These are phyloP conservation scores for Salix exigua DNA, from an alignment of 345 rosid species.

Conservation along the genomic window DNA sequence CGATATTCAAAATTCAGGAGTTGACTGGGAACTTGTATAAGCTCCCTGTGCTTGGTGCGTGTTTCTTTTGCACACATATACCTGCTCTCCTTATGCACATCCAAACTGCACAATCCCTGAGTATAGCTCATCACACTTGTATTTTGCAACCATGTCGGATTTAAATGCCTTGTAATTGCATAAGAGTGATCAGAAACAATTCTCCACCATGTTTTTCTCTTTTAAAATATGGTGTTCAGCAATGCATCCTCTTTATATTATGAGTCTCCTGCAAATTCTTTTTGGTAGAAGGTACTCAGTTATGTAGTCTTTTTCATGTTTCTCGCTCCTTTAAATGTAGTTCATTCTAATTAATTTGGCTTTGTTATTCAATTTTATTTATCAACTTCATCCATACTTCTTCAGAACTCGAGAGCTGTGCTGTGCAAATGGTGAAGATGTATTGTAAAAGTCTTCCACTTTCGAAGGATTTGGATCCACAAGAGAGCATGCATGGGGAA, in stretches of 20 bases:
- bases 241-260: not conserved
- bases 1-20: conserved; percentile 64
- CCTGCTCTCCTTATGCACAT: not conserved
- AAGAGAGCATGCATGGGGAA: conserved; percentile 92
- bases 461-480: conserved; percentile 86
- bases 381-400: conserved; percentile 15
- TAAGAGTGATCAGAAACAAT: not conserved
- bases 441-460: conserved; percentile 71
- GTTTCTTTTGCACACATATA: conserved; percentile 13
- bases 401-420: conserved; percentile 60
- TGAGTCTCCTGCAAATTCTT: not conserved
- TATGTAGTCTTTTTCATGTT: not conserved
- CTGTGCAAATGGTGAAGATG: conserved; percentile 61
- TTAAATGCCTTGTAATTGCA: not conserved
- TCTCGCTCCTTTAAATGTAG: conserved; percentile 2
- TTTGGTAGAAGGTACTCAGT: not conserved
- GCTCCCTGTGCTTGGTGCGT: conserved; percentile 56
- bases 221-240: not conserved
- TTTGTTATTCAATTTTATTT: not conserved
- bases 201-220: not conserved
- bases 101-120: too few species aligned
- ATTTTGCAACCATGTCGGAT: not conserved
- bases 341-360: not conserved
- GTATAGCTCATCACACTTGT: too few species aligned
- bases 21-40: conserved; percentile 49